Evolutionary conservation across 371 early-diverging fungal species (phyloP), one percentile per base, ranked within the genome.

Genomic region (Mucor irregularis): DNA sequence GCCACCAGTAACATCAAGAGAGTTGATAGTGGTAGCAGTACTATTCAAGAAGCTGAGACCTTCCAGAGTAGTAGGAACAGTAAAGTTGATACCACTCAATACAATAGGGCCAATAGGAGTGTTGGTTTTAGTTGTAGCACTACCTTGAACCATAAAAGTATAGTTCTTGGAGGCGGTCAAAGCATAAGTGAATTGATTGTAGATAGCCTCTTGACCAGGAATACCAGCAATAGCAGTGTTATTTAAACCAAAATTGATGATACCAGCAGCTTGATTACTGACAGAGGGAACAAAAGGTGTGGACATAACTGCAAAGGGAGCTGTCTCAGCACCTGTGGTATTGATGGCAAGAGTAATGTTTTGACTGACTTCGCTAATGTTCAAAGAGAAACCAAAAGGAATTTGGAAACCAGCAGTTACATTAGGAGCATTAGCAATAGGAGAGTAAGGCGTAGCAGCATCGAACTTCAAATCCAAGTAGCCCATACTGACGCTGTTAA

Each of bases 1-100:
- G n/a, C 88, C 88, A 43, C 83, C 86, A 14, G 68, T 73, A 33
- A 87, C 83, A 53, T 81, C 80, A 53, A 87, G 63, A 34, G 73
- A 71, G 63, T 82, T 79, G 53, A 85, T 77, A 29, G 75, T 62
- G 7, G 83, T 74, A 39, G 83, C 81, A 19, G 81, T 57, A 39
- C 81, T 76, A 62, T 80, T 79, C 54, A 87, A 66, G 52, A 83
- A 83, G 50, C 80, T 82, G 45, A 87, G 68, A 53, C 88, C 88
- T 1, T 71, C 57, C 29, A 87, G 66, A 42, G 68, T 34, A n/a
- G 83, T 77, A 29, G 72, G 71, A 2, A 82, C 80, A 47, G 70
- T 70, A 62, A 87, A 83, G 33, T 81, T 69, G 35, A 87, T 78
- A 21, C 83, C 83, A 9, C 68, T 48, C 43, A 86, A 75, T 3